These are phyloP conservation scores for Xanthoconium stramineum DNA, from an alignment of 768 basidiomycete genomes.

Conservation along the genomic window DNA sequence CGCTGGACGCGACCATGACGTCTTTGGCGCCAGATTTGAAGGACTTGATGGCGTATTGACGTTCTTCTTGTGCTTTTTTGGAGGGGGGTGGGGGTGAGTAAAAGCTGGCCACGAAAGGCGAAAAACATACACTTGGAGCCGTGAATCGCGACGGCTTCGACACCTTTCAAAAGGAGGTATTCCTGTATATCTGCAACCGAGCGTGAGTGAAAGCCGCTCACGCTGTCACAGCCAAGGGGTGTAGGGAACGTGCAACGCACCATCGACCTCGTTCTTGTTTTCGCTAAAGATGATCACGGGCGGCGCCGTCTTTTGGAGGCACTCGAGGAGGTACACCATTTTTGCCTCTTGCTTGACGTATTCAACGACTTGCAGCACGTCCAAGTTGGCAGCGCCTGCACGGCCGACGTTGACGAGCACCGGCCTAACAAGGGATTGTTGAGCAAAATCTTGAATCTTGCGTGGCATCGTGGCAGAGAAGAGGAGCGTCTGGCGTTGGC, in stretches of 20 bases:
- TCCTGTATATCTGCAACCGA: constrained; percentile 87
- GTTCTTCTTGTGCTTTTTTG: constrained; percentile 86
- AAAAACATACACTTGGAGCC: constrained; percentile 82
- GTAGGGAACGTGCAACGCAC: constrained; percentile 39
- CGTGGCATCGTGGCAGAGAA: constrained; percentile 99
- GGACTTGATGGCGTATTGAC: constrained; percentile 97
- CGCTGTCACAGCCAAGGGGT: neutral
- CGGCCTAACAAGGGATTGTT: constrained; percentile 92
- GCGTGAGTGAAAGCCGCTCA: neutral
- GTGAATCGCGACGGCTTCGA: constrained; percentile 98
- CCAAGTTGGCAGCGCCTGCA: constrained; percentile 95
- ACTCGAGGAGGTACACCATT: constrained; percentile 98
- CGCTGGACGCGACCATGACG: constrained; percentile 98
- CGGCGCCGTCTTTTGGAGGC: constrained; percentile 96
- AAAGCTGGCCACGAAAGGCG: neutral
- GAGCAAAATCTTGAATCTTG: constrained; percentile 98
- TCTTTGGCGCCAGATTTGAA: constrained; percentile 98
- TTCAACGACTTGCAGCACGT: constrained; percentile 95
- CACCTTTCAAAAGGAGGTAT: constrained; percentile 92
- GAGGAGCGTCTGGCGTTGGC: constrained; percentile 93
- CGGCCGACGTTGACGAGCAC: constrained; percentile 96
- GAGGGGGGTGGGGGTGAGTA: neutral
- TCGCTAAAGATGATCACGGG: constrained; percentile 98
- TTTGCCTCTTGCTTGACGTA: constrained; percentile 99
- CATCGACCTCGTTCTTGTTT: constrained; percentile 99